Evolutionary conservation across 495 filamentous ascomycete species (phyloP), one percentile per base, ranked within the genome.

Genomic region (Hypoxylon crocopeplum): DNA sequence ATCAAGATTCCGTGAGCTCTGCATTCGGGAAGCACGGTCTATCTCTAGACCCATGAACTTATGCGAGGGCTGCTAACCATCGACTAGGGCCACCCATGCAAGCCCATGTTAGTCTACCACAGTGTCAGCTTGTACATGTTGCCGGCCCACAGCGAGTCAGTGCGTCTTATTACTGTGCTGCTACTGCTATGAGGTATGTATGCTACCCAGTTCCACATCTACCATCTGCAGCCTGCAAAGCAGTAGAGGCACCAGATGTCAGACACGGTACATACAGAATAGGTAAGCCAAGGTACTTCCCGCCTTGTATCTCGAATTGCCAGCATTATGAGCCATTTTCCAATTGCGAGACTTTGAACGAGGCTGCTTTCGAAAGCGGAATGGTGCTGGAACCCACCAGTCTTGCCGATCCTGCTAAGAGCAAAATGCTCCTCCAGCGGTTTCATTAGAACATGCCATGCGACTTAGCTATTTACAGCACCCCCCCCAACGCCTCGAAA

Each of bases 271-370:
- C 55, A 54, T 64, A 64, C 61, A 64, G 13, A 59, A 64, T 59
- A 40, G 61, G 49, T 64, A 64, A 64, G 33, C 61, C 61, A 64
- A n/a, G 61, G 17, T 51, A 53, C 42, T 24, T 50, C 1, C 21
- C 19, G 36, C 29, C 5, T 16, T 24, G 24, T 45, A 36, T 25
- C 40, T 0, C 10, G 21, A n/a, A 29, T 34, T 53, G 46, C 54
- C 49, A 54, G 48, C 48, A 62, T 50, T 62, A 62, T 66, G 57
- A 66, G 62, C 62, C 58, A 66, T 66, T 62, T 66, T 62, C 52
- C 50, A 49, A n/a, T 36, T 25, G 8, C 45, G 33, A 25, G 48
- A 46, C 7, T 20, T 42, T 48, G 32, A 53, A 17, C 41, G 37
- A 57, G 37, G 56, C 51, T 62, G 47, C 47, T 60, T 39, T 56